Evolutionary conservation across 768 basidiomycete genomes (phyloP).

Genomic region (Suillus americanus): DNA sequence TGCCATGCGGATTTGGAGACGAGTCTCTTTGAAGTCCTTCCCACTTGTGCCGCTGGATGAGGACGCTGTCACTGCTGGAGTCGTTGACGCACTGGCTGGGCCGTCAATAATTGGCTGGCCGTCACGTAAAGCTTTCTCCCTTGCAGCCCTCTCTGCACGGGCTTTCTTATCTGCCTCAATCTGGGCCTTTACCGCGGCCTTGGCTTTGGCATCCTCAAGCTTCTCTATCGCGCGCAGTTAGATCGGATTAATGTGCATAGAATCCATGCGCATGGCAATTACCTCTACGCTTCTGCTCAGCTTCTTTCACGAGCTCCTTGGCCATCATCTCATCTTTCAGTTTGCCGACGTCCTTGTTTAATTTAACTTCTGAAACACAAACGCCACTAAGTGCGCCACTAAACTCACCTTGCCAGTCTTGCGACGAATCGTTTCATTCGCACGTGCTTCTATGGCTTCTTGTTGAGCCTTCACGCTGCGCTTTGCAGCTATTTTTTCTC

Average conservation of each 20-base stretch:
- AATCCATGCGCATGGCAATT: neutral
- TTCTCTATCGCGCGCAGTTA: constrained; percentile 59
- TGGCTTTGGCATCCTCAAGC: constrained; percentile 82
- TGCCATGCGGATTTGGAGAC: constrained; percentile 87
- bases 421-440: constrained; percentile 76
- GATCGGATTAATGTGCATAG: neutral
- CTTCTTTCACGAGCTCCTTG: constrained; percentile 83
- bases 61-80: constrained; percentile 34
- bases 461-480: constrained; percentile 67
- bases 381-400: neutral
- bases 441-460: constrained; percentile 70
- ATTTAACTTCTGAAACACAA: neutral
- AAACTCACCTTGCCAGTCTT: constrained; percentile 76
- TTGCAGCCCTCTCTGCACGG: constrained; percentile 83
- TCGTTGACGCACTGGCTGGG: constrained; percentile 29
- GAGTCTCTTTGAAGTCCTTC: constrained; percentile 82
- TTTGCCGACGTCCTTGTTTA: constrained; percentile 60
- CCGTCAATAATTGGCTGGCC: constrained; percentile 50
- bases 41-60: constrained; percentile 48
- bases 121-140: constrained; percentile 90
- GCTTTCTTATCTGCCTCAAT: constrained; percentile 93
- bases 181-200: constrained; percentile 85
- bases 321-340: constrained; percentile 74
- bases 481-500: constrained; percentile 78
- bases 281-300: constrained; percentile 81